Evolutionary conservation across 345 rosid species (phyloP), one percentile per base, ranked within the genome.

Genomic region (Leavenworthia alabamica): DNA sequence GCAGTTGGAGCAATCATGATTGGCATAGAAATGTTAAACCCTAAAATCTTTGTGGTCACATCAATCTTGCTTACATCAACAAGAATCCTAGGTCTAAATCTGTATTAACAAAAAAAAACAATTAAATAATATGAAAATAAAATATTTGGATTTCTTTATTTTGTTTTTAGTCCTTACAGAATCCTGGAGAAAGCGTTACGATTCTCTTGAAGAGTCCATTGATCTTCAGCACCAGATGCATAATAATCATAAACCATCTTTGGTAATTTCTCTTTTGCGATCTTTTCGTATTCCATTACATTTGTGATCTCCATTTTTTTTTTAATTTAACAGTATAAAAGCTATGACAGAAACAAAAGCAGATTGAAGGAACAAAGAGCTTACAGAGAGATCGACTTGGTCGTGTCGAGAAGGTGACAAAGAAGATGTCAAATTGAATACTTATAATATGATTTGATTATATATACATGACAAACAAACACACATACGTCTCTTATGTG

Each of bases 1-100:
- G 96, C 96, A 24, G 93, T 80, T 22, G 96, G 96, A 63, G 96
- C 96, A 82, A 88, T 70, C 96, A 88, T 88, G 77, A 88, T 85
- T 0, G 93, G 96, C 93, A 88, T 88, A 0, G 96, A 88, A 67
- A 88, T 76, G 56, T 88, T 88, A 81, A 82, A 88, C 6, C 96
- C 90, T 78, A 88, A 59, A 36, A 88, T 76, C 39, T 81, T 80
- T 35, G 90, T 82, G 16, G 65, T 58, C 88, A 82, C 79, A 72
- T 85, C 96, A 57, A 88, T 88, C 75, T 77, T 85, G 85, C 71
- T 85, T 12, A 88, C 93, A 66, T 88, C 96, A 58, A 88, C 79
- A 56, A 88, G 83, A 73, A 88, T 80, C 42, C 96, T 86, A 19
- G 96, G 96, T 17, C 96, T 86, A 49, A 88, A 88, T 75, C 86